These are phyloP conservation scores for Aspergillus indologenus DNA, from an alignment of 495 filamentous ascomycete genomes.

Conservation along the genomic window DNA sequence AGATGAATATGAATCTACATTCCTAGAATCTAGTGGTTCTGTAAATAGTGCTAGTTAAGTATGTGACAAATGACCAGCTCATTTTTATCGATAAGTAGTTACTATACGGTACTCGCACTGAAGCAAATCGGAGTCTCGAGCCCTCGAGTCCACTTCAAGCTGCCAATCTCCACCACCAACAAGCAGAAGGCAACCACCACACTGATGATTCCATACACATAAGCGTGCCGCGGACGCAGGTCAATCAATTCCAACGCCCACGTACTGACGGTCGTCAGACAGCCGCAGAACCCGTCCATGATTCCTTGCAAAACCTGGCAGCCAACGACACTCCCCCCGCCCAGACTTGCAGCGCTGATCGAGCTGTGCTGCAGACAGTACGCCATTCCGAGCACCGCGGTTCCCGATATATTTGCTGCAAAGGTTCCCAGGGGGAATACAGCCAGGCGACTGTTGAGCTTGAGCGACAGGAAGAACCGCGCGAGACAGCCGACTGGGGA, in stretches of 20 bases:
- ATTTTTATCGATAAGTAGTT: no score
- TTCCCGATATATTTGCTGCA: constrained; percentile 75
- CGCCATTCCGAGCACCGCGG: constrained; percentile 59
- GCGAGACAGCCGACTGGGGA: constrained; percentile 76
- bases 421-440: constrained; percentile 90
- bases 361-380: constrained; percentile 67
- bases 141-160: no score
- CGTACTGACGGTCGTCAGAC: constrained; percentile 87
- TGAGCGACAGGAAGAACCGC: constrained; percentile 52
- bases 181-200: no score
- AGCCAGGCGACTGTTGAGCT: constrained; percentile 33
- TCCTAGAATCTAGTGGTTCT: no score
- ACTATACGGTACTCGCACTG: no score
- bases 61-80: no score
- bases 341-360: constrained; percentile 25
- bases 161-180: no score
- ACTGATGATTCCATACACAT: no score
- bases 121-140: no score
- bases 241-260: constrained; percentile 80
- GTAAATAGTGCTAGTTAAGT: no score
- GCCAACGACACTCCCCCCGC: constrained; percentile 37
- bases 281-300: constrained; percentile 89
- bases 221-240: no score
- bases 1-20: no score
- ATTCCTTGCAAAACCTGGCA: constrained; percentile 83